Conservation (phyloP, 2,329 filamentous ascomycete species). For the Lojkania enalia region DNA sequence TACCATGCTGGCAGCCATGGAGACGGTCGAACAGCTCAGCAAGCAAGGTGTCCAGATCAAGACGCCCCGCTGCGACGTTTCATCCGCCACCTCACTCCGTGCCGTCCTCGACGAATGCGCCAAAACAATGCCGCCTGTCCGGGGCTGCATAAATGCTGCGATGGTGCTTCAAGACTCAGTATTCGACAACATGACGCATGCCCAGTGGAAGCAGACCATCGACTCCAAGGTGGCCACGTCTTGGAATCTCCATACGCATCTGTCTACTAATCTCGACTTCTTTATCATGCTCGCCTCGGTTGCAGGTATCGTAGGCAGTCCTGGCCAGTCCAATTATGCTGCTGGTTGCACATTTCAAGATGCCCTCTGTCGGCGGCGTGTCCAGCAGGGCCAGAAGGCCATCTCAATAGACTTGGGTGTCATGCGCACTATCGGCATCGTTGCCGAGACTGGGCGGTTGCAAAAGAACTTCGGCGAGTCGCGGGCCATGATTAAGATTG, state of each 20-base stretch:
- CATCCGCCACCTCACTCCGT: neutral
- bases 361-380: constrained; percentile 42
- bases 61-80: neutral
- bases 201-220: neutral
- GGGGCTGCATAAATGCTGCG: constrained; percentile 18
- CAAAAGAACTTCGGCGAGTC: neutral
- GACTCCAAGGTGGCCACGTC: constrained; percentile 35
- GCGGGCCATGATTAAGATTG: neutral
- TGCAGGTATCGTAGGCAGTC: constrained; percentile 7
- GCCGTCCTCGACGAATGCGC: neutral
- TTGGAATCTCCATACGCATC: constrained; percentile 19
- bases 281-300: constrained; percentile 19
- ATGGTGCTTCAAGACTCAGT: constrained; percentile 14
- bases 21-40: constrained; percentile 1
- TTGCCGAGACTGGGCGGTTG: constrained; percentile 18
- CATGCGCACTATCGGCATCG: constrained; percentile 50
- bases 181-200: constrained; percentile 9
- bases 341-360: constrained; percentile 43
- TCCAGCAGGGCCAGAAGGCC: constrained; percentile 41
- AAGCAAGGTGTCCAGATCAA: neutral
- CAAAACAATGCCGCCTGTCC: constrained; percentile 13
- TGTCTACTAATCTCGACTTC: constrained; percentile 16
- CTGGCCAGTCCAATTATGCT: constrained; percentile 18
- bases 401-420: constrained; percentile 45
- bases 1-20: neutral